Percentiles rank a stretch among this genome's conserved stretches.
These are phyloP conservation scores for Chlamydomonas sp. DNA, from an alignment of 139 green algal genomes.

Conservation along the genomic window DNA sequence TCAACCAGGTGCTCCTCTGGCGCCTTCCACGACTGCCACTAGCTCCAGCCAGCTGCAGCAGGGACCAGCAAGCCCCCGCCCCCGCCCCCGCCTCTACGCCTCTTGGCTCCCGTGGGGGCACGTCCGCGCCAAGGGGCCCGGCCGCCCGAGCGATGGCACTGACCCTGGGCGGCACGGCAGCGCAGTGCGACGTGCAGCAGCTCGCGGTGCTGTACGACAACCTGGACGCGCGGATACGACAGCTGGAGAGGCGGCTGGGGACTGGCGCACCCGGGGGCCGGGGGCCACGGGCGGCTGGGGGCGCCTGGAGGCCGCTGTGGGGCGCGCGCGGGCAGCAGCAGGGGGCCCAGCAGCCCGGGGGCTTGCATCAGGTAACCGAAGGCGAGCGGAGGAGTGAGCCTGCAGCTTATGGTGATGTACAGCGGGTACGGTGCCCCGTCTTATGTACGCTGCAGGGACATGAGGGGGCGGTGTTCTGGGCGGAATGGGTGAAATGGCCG, in stretches of 20 bases:
- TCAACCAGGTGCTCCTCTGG: slow-evolving; percentile 39
- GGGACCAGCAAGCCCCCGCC: background rate
- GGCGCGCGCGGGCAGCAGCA: no score
- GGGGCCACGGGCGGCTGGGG: no score
- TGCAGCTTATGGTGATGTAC: no score
- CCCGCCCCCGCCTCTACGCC: background rate
- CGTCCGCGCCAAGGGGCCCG: background rate
- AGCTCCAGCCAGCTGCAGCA: background rate
- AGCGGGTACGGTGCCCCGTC: background rate
- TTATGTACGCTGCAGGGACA: slow-evolving; percentile 15
- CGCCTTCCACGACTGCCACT: slow-evolving; percentile 15
- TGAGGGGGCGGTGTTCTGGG: slow-evolving; percentile 39
- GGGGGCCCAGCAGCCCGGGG: no score
- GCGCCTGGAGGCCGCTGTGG: no score
- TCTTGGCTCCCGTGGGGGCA: no score
- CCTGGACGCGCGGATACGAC: background rate
- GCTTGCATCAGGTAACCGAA: no score
- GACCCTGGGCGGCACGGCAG: background rate
- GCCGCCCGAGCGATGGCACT: background rate
- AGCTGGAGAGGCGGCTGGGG: background rate
- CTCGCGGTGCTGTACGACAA: background rate
- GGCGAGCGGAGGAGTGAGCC: no score
- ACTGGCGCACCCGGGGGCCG: background rate
- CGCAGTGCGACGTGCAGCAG: background rate
- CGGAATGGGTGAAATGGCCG: background rate